These are phyloP conservation scores for Melocanna baccifera DNA, from an alignment of 176 grass and related monocot genomes.

Conservation along the genomic window DNA sequence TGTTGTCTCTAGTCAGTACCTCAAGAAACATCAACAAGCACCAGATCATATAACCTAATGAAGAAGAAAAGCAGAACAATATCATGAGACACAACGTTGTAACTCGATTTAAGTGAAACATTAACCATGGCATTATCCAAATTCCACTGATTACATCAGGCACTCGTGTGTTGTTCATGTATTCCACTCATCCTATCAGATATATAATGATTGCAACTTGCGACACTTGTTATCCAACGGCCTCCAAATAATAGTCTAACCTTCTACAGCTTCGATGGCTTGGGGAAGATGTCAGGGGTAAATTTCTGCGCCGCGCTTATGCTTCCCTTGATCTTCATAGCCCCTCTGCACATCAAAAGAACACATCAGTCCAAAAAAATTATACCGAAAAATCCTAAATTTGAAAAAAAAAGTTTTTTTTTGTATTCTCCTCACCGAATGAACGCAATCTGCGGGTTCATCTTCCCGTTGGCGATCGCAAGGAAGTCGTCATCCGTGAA, in stretches of 20 bases:
- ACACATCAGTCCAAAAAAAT: background rate
- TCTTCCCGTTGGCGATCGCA: constrained; percentile 56
- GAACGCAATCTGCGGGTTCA: constrained; percentile 86
- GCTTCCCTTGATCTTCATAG: constrained; percentile 88
- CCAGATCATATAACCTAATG: background rate
- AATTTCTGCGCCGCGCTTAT: constrained; percentile 76
- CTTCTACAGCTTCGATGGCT: constrained; percentile 66
- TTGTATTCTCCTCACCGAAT: constrained; percentile 44
- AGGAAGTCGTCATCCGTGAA: constrained; percentile 83
- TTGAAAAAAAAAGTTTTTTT: background rate
- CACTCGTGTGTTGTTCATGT: background rate
- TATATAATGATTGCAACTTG: background rate
- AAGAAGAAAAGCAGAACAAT: background rate
- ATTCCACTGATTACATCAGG: constrained; percentile 7
- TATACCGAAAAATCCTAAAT: background rate
- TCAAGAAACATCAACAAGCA: background rate
- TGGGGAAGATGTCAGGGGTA: constrained; percentile 83
- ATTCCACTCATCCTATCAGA: constrained; percentile 1
- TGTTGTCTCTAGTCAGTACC: background rate
- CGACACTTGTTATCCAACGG: constrained; percentile 18
- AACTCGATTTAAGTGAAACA: background rate
- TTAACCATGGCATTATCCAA: background rate
- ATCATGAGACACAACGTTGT: background rate
- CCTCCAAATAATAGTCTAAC: constrained; percentile 7
- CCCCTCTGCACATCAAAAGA: constrained; percentile 45